Base-by-base conservation (phyloP, 1,139 yeast genomes). In the Pneumocystis wakefieldiae region DNA sequence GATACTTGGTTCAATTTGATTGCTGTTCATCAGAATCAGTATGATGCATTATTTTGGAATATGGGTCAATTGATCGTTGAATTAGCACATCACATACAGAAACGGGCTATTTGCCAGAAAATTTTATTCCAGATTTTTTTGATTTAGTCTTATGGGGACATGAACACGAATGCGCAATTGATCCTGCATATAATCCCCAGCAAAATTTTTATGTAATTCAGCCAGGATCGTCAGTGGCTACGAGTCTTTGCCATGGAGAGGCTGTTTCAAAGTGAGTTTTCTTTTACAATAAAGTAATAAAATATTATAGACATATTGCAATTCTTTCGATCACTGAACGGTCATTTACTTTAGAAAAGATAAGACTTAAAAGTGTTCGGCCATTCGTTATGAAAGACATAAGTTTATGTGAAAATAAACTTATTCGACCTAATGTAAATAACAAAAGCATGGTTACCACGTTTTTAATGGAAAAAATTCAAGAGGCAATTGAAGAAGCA, bases 141-240 rank as follows among this genome's bases (percentile, higher is more conserved):
- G 88, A 92, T 71, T 78, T 92, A 65, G 83, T 92, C 0, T 76
- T 90, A 1, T 92, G 99, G 99, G 99, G 98, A 10, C 99, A 92
- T 73, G 99, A 92, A 72, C 99, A 92, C 74, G 97, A 92, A 72
- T 90, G 97, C 71, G 79, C 86, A 7, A 88, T 92, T 0, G 83
- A 81, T 67, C 84, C 96, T 0, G 79, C 77, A 0, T 77, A 77
- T 60, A 90, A 89, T 71, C 80, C 86, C 0, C 81, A 81, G 29
- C 83, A 83, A 36, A 85, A 84, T 1, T 89, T 91, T 71, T 83
- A 83, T 66, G 90, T 91, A 0, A 77, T 94, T 59, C 96, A 91
- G 72, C 95, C 96, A 0, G 99, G 99, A 0, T 88, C 96, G 1
- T 87, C 96, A 0, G 87, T 92, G 19, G 97, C 96, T 0, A 92